These are phyloP conservation scores for Amphicarpaea edgeworthii DNA, from an alignment of 306 rosid species.

Conservation along the genomic window DNA sequence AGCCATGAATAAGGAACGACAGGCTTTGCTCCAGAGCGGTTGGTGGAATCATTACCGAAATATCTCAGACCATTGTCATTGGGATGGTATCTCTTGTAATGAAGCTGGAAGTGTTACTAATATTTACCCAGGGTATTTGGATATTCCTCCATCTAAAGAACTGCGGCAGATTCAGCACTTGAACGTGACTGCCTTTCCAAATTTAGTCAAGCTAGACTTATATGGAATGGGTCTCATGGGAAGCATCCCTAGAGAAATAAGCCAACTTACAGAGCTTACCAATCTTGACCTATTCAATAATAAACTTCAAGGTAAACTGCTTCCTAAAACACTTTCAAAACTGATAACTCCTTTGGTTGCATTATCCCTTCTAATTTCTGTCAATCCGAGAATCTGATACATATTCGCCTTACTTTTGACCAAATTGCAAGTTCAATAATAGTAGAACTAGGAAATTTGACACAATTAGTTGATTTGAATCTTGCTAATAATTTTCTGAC, in stretches of 20 bases:
- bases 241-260: neutral
- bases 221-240: neutral
- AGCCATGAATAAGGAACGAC: constrained; percentile 1
- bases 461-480: neutral
- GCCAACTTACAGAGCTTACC: neutral
- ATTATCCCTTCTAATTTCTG: neutral
- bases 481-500: neutral
- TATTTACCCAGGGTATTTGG: neutral
- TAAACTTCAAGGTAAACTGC: neutral
- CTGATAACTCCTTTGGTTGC: neutral
- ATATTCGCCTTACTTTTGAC: no score
- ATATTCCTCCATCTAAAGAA: neutral
- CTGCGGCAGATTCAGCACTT: neutral
- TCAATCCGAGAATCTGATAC: neutral
- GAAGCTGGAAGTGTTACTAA: constrained; percentile 9
- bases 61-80: constrained; percentile 17
- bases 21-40: neutral
- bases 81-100: neutral
- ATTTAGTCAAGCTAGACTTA: neutral
- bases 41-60: constrained; percentile 12
- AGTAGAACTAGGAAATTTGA: neutral
- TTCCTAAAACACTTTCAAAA: neutral
- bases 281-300: neutral
- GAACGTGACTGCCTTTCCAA: neutral
- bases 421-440: neutral